Conservation (phyloP, 2,329 filamentous ascomycete genomes). For the Diaporthe sp. region DNA sequence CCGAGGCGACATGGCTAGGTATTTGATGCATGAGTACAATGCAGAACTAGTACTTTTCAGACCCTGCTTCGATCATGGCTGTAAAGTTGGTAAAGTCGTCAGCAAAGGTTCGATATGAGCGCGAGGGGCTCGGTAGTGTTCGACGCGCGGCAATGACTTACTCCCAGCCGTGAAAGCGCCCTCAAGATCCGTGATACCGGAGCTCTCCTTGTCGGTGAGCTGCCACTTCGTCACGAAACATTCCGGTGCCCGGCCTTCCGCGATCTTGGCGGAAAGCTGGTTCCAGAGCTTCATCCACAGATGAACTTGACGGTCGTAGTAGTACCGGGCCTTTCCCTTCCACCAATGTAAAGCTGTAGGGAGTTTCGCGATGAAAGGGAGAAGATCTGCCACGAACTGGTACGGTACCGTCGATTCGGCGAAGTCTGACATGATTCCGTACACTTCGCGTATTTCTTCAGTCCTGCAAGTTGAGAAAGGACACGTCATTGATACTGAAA, state of each 20-base stretch:
- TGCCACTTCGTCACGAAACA: neutral
- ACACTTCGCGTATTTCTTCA: neutral
- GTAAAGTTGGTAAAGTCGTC: neutral
- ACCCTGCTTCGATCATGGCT: conserved; percentile 1
- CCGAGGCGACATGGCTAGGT: neutral
- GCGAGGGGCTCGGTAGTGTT: neutral
- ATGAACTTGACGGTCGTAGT: neutral
- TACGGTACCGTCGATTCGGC: neutral
- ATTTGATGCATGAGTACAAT: neutral
- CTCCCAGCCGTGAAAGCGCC: neutral
- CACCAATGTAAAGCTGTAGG: neutral
- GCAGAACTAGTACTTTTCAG: neutral
- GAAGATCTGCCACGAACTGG: neutral
- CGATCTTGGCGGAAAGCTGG: neutral
- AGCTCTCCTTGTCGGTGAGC: neutral
- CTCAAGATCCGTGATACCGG: neutral
- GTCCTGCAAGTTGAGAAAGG: neutral
- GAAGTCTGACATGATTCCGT: neutral
- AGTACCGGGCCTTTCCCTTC: neutral
- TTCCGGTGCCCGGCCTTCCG: neutral
- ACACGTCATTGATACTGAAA: neutral
- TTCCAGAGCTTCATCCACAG: neutral
- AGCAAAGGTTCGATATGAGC: neutral
- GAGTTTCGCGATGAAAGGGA: neutral
- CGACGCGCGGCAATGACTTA: neutral